Evolutionary conservation across 208 protist species (phyloP).

Genomic region (Trypanosoma mega): DNA sequence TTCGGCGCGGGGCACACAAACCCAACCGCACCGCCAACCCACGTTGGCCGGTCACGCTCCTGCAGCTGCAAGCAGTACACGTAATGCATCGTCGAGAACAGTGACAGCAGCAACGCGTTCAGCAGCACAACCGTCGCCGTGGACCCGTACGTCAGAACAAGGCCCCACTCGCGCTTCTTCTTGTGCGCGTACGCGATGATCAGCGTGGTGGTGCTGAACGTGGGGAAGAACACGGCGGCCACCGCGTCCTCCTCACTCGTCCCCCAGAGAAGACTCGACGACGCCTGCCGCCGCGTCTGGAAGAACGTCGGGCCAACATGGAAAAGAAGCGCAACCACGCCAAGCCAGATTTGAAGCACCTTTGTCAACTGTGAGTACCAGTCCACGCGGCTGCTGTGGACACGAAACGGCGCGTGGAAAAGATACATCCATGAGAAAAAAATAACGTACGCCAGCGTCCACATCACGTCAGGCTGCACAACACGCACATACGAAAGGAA

Average conservation of each 20-base stretch:
- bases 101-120: slow-evolving; percentile 71
- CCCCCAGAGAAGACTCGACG: not conserved
- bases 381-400: slow-evolving; percentile 45
- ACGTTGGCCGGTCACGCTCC: slow-evolving; percentile 4
- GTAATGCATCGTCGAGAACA: slow-evolving; percentile 63
- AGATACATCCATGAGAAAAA: slow-evolving; percentile 57
- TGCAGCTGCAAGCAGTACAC: slow-evolving; percentile 41
- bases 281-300: slow-evolving; percentile 21
- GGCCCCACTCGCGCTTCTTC: slow-evolving; percentile 54
- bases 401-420: slow-evolving; percentile 78
- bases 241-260: slow-evolving; percentile 17
- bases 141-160: slow-evolving; percentile 68
- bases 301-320: slow-evolving; percentile 58
- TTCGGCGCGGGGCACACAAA: slow-evolving; percentile 6
- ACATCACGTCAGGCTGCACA: slow-evolving; percentile 34
- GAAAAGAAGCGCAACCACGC: slow-evolving; percentile 49
- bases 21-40: not conserved
- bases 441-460: slow-evolving; percentile 42
- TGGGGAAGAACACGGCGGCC: slow-evolving; percentile 61
- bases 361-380: slow-evolving; percentile 64
- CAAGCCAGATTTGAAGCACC: slow-evolving; percentile 63
- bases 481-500: slow-evolving; percentile 21
- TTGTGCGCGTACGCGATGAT: slow-evolving; percentile 66
- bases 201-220: slow-evolving; percentile 42
- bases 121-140: slow-evolving; percentile 42